Base-by-base conservation (phyloP, 2,329 filamentous ascomycete species). In the Calonectria henricotiae region DNA sequence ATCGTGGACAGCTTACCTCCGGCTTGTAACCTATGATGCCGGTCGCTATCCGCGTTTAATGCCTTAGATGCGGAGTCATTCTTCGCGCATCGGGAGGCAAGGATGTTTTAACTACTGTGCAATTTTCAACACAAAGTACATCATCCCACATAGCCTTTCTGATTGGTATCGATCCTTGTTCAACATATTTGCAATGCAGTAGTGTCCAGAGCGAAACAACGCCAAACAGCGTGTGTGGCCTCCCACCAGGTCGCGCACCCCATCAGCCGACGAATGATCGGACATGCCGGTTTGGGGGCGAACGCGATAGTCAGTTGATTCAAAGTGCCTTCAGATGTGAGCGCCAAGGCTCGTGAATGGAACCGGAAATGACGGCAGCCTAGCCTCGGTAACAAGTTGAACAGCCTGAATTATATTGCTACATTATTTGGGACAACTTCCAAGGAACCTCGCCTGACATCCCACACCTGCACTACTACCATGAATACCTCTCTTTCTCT, bases 1-100 rank as follows among this genome's bases (percentile, higher is more conserved):
- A 23, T 27, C 8, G 37, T 58, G 35, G 51, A 39, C 51, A 58
- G 39, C 51, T 30, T 25, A 13, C 51, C 51, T 37, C 37, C 32
- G 2, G 20, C 35, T 37, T 7, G 9, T 32, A 46, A 23, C 11
- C 8, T 23, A 12, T 46, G 51, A 58, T 39, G 51, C 8, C 35
- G 35, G 35, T 58, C 51, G 51, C 51, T 39, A 39, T 58, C 51
- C 51, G 51, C 51, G 51, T 58, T 58, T 58, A 58, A 17, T 35
- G 51, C 27, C n/a, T 37, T 12, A 23, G 23, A 39, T 35, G 51
- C 35, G 6, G 32, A 37, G 51, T 23, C 23, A 9, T 23, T 13
- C 11, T 58, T 20, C 20, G 32, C 20, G 13, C 5, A 15, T 25
- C 43, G 43, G 43, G n/a, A 12, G 23, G 15, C 51, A 39, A 37